Base-by-base conservation (phyloP, 345 rosid genomes). In the Nephelium lappaceum region DNA sequence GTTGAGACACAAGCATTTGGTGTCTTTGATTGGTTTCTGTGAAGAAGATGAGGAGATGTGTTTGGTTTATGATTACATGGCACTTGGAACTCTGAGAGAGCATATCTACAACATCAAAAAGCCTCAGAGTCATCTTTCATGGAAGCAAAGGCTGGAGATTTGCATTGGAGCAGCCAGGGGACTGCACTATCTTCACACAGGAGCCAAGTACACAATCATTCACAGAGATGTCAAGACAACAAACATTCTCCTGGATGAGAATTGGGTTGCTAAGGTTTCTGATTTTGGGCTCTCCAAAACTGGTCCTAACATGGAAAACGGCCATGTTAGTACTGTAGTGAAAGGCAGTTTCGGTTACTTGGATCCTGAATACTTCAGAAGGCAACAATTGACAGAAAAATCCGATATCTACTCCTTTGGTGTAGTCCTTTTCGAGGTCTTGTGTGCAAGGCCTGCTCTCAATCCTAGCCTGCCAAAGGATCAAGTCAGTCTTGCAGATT, bases 141-240 rank as follows among this genome's bases (percentile, higher is more conserved):
- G 98, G 98, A 92, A 86, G 71, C 91, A 87, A 71, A 87, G 98
- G 77, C 60, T 94, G 71, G 97, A 94, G 76, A 83, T 92, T 2
- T 92, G 90, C 8, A 90, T 92, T 66, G 97, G 97, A 77, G 90
- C 95, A 0, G 97, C 97, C 3, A 86, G 94, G 75, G 98, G 99
- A 62, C 81, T 92, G 60, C 97, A 95, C 78, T 93, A 95, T 82
- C 91, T 93, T 19, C 99, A 95, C 85, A 93, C 97, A 0, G 98
- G 97, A 24, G 97, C 99, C 0, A 87, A 88, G 76, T 90, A 92
- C 85, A 91, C 97, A 9, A 95, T 95, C 76, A 94, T 94, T 75
- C 99, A 95, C 83, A 80, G 99, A 61, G 99, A 94, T 70, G 98
- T 96, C 1, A 95, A 95, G 84, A 91, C 97, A 14, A 92, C 98